Evolutionary conservation across 2,329 filamentous ascomycete species (phyloP), one percentile per base, ranked within the genome.

Genomic region (Fusarium beomiforme): DNA sequence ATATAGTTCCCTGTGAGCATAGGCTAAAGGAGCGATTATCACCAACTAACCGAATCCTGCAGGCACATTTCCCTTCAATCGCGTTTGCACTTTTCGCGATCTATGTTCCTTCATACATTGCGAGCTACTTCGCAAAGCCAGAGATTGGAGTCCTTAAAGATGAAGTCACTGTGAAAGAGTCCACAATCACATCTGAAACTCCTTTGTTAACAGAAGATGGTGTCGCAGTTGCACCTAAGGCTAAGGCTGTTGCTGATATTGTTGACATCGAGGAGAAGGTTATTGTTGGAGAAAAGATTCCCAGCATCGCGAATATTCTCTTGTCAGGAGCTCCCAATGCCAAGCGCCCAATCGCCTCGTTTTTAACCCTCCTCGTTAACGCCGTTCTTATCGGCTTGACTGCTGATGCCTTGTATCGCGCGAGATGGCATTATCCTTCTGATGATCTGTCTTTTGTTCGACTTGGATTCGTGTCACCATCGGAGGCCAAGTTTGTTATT

Each of bases 391-490:
- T 94, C 9, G 83, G 88, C 12, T 88, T 95, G 80, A 88, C 91
- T 0, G 86, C 91, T 29, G 96, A 99, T 79, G 88, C 95, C 41
- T 85, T 97, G 17, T 94, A 93, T 77, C 89, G 92, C 23, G 91
- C 92, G 4, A 89, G 89, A 14, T 80, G 91, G 64, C 87, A 92
- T 36, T 87, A 97, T 79, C 90, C 91, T 7, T 90, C 86, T 29
- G 83, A 93, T 31, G 90, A 97, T 71, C 84, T 97, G 14, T 93
- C 94, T 0, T 97, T 99, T 79, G 93, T 93, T 42, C 89, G 96
- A 12, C 84, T 97, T 19, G 96, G 96, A 29, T 95, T 95, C 79
- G 91, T 98, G 31, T 97, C 94, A 8, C 88, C 93, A 21, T 88
- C 86, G 0, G 91, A 91, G 60, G 96, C 94, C 24, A 94, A 90